These are phyloP conservation scores for Xylaria grammica DNA, from an alignment of 495 filamentous ascomycete species.

Conservation along the genomic window DNA sequence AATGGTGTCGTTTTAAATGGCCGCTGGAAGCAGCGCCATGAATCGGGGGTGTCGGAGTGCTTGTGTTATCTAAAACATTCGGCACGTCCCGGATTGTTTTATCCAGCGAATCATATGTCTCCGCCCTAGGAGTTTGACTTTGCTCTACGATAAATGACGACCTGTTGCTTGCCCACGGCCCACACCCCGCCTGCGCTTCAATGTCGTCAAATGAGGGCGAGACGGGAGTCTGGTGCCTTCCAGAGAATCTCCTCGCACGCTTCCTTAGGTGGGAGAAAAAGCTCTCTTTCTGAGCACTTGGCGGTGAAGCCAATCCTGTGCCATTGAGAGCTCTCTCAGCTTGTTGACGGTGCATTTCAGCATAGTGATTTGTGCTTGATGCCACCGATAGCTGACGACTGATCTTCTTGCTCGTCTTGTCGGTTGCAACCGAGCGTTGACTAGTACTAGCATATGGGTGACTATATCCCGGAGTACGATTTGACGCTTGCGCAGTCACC, in stretches of 20 bases:
- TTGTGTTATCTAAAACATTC: constrained; percentile 63
- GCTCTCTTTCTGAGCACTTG: constrained; percentile 79
- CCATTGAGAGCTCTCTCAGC: constrained; percentile 90
- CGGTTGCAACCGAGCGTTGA: constrained; percentile 41
- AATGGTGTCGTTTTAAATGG: constrained; percentile 71
- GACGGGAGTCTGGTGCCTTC: constrained; percentile 77
- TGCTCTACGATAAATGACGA: constrained; percentile 83
- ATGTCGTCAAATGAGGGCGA: constrained; percentile 77
- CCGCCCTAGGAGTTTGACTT: constrained; percentile 60
- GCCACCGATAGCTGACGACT: constrained; percentile 93
- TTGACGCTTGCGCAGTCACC: constrained; percentile 84
- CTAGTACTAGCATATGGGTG: constrained; percentile 45
- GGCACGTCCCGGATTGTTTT: constrained; percentile 76
- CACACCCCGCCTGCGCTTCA: constrained; percentile 89
- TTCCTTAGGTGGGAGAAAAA: constrained; percentile 98
- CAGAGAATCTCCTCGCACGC: constrained; percentile 88
- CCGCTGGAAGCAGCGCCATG: constrained; percentile 57
- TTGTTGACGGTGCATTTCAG: constrained; percentile 86
- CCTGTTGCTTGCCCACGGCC: constrained; percentile 82
- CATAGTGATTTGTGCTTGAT: constrained; percentile 89
- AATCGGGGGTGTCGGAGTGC: constrained; percentile 60
- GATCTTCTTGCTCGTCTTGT: constrained; percentile 86
- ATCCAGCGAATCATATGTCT: constrained; percentile 74
- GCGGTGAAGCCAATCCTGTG: constrained; percentile 67
- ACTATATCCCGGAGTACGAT: constrained; percentile 52